Evolutionary conservation across 768 basidiomycete genomes (phyloP).

Genomic region (Dacryopinax primogenitus): DNA sequence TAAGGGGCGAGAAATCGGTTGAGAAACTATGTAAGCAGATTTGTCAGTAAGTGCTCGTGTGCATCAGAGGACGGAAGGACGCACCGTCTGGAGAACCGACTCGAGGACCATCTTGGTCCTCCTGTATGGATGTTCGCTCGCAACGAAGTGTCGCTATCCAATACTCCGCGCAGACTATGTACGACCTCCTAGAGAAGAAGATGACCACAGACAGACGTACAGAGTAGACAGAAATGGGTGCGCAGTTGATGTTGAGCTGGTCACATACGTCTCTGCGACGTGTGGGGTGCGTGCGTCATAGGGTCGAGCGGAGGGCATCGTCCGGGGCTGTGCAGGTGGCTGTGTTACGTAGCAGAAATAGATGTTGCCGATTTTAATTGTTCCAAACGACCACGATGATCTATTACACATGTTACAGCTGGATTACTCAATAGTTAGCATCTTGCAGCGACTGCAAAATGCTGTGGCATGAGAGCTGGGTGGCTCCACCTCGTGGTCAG

Average conservation of each 20-base stretch:
- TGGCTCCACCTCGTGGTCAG: too few species aligned
- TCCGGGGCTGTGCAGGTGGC: neutral
- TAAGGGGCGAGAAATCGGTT: conserved; percentile 88
- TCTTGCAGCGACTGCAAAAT: too few species aligned
- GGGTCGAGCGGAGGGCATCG: neutral
- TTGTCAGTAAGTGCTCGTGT: neutral
- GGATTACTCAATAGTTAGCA: too few species aligned
- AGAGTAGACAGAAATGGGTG: neutral
- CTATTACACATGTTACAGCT: too few species aligned
- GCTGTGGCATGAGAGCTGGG: too few species aligned
- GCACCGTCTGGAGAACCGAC: neutral
- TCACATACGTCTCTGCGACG: neutral
- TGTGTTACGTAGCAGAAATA: too few species aligned
- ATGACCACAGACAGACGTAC: too few species aligned
- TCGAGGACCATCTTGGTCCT: conserved; percentile 1
- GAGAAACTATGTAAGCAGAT: conserved; percentile 42
- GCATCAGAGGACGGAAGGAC: neutral
- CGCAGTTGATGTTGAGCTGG: neutral
- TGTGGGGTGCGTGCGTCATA: neutral
- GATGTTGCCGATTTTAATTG: too few species aligned
- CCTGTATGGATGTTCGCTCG: neutral
- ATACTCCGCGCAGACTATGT: too few species aligned
- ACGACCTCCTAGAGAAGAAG: too few species aligned
- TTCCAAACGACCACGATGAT: too few species aligned
- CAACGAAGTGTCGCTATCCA: too few species aligned